Conservation (phyloP, 768 basidiomycete genomes). For the Hericium erinaceus region DNA sequence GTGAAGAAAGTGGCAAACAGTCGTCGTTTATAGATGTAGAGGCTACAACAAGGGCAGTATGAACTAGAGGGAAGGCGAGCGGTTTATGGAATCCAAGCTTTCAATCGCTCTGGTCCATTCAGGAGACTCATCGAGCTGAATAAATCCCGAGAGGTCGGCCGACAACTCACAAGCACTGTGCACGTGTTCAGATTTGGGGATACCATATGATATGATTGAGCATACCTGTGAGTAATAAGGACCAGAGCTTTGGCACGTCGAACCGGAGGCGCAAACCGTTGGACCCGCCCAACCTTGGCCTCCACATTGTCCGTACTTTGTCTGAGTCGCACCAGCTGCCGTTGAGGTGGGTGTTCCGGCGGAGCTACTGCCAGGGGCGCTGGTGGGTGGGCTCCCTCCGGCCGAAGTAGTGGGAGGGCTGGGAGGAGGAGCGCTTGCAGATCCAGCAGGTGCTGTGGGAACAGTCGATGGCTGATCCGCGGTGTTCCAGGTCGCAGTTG, state of each 20-base stretch:
- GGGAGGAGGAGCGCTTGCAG: neutral
- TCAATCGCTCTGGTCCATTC: no score
- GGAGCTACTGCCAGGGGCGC: neutral
- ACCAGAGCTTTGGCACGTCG: neutral
- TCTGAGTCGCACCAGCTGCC: neutral
- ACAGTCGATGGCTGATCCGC: constrained; percentile 36
- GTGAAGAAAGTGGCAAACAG: no score
- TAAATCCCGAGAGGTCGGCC: no score
- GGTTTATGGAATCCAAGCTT: no score
- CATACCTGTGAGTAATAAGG: constrained; percentile 2
- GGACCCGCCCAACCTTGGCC: constrained; percentile 1
- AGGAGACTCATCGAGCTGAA: no score
- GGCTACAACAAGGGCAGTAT: no score
- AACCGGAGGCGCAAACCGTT: neutral
- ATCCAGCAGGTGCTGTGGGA: constrained; percentile 24
- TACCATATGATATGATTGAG: neutral
- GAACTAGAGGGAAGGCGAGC: no score
- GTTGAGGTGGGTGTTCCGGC: neutral
- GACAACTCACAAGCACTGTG: no score
- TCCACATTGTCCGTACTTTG: constrained; percentile 1
- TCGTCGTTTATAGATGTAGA: no score
- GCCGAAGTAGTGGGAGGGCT: neutral
- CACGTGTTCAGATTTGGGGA: no score
- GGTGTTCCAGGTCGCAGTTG: constrained; percentile 43
- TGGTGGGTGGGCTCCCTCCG: neutral